Percentiles rank a stretch among this genome's conserved stretches.
Conservation (phyloP, 2,329 filamentous ascomycete genomes). For the Pseudogymnoascus sp. region DNA sequence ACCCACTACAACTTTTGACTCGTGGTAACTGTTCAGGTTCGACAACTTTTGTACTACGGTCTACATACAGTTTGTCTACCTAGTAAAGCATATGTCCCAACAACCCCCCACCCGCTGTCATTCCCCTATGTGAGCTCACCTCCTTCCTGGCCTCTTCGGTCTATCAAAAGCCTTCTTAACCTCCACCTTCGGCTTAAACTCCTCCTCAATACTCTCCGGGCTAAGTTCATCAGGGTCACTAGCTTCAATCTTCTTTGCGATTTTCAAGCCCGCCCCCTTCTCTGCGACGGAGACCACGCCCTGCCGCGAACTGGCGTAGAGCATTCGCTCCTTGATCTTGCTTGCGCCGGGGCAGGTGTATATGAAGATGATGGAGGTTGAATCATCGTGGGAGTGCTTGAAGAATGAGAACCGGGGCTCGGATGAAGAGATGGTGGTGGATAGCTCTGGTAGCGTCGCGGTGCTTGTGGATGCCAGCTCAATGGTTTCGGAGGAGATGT, state of each 20-base stretch:
- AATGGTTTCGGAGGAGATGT: constrained; percentile 61
- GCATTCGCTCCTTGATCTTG: constrained; percentile 74
- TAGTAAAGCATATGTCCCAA: not conserved
- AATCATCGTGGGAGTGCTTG: constrained; percentile 51
- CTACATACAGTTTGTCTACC: not conserved
- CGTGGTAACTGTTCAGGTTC: not conserved
- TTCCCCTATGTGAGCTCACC: constrained; percentile 12
- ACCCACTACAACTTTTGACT: not conserved
- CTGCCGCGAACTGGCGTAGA: constrained; percentile 68
- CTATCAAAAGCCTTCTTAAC: constrained; percentile 64
- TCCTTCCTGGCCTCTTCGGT: constrained; percentile 66
- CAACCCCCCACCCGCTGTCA: not conserved
- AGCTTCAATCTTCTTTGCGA: constrained; percentile 65
- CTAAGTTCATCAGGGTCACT: constrained; percentile 65
- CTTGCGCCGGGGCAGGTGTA: constrained; percentile 72
- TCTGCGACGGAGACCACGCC: constrained; percentile 61
- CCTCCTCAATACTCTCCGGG: constrained; percentile 55
- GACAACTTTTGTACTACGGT: not conserved
- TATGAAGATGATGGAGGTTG: constrained; percentile 65
- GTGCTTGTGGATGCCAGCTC: constrained; percentile 51
- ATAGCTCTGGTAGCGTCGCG: constrained; percentile 51
- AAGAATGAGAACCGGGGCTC: constrained; percentile 77
- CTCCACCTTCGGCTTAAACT: constrained; percentile 61
- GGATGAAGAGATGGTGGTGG: constrained; percentile 51
- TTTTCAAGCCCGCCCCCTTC: constrained; percentile 54